Evolutionary conservation across 495 filamentous ascomycete genomes (phyloP).

Genomic region (Penicillium angulare): DNA sequence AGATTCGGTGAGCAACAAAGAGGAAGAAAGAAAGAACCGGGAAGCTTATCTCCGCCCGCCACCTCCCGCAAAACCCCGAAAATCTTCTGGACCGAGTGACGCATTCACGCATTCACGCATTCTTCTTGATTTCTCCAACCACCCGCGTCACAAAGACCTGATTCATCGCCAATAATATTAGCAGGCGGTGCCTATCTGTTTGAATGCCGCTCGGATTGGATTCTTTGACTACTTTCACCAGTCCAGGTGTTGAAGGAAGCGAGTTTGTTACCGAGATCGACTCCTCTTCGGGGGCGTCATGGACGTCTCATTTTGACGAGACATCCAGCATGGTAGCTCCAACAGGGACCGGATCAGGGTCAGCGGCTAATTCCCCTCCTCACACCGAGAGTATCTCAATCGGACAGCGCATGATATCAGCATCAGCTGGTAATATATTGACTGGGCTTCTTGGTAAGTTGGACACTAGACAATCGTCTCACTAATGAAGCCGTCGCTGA

Average conservation of each 20-base stretch:
- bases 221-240: conserved; percentile 9
- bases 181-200: conserved; percentile 6
- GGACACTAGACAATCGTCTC: background rate
- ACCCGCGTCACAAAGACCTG: background rate
- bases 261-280: conserved; percentile 14
- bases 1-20: background rate
- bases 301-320: conserved; percentile 32
- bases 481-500: conserved; percentile 7
- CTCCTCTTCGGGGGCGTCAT: conserved; percentile 31
- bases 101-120: conserved; percentile 4
- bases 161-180: background rate
- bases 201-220: conserved; percentile 21
- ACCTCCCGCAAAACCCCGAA: conserved; percentile 32
- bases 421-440: conserved; percentile 83
- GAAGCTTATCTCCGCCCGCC: conserved; percentile 30
- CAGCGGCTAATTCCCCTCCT: conserved; percentile 14
- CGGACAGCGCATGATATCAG: conserved; percentile 89
- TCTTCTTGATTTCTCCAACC: background rate
- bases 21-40: conserved; percentile 3
- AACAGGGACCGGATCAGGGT: conserved; percentile 27
- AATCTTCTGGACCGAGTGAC: conserved; percentile 26
- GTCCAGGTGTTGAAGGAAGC: conserved; percentile 6
- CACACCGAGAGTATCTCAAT: conserved; percentile 66
- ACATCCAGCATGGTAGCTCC: conserved; percentile 35
- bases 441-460: conserved; percentile 82